Conservation (phyloP, 1,284 basidiomycete species). For the Laetiporus sulphureus region DNA sequence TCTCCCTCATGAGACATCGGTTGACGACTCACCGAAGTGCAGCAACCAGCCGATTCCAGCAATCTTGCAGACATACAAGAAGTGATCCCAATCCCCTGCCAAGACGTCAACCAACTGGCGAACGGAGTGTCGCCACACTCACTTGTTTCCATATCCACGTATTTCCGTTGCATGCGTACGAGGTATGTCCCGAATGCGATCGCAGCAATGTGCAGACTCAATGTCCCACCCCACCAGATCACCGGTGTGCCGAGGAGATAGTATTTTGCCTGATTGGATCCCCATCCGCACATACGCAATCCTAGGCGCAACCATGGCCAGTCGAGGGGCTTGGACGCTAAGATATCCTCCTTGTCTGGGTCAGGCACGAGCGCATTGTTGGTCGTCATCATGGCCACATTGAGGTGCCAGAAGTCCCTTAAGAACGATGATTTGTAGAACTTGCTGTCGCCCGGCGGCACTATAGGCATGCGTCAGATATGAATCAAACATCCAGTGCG, state of each 20-base stretch:
- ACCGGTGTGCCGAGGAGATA: slow-evolving; percentile 92
- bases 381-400: slow-evolving; percentile 99
- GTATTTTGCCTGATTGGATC: slow-evolving; percentile 83
- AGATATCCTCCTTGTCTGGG: slow-evolving; percentile 96
- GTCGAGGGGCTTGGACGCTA: slow-evolving; percentile 87
- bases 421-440: slow-evolving; percentile 91
- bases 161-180: slow-evolving; percentile 82
- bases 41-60: slow-evolving; percentile 90
- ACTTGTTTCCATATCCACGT: slow-evolving; percentile 86
- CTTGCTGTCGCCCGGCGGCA: slow-evolving; percentile 78
- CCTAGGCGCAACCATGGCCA: slow-evolving; percentile 92
- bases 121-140: slow-evolving; percentile 27
- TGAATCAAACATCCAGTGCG: no score
- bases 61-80: slow-evolving; percentile 89
- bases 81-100: slow-evolving; percentile 85
- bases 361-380: slow-evolving; percentile 98
- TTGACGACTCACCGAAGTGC: slow-evolving; percentile 67
- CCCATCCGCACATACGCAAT: slow-evolving; percentile 97
- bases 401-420: slow-evolving; percentile 96
- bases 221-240: slow-evolving; percentile 84
- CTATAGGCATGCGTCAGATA: no score
- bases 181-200: slow-evolving; percentile 64
- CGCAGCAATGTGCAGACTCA: slow-evolving; percentile 59
- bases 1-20: no score
- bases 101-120: no score